These are phyloP conservation scores for Thermothielavioides terrestris DNA, from an alignment of 495 filamentous ascomycete genomes.

Conservation along the genomic window DNA sequence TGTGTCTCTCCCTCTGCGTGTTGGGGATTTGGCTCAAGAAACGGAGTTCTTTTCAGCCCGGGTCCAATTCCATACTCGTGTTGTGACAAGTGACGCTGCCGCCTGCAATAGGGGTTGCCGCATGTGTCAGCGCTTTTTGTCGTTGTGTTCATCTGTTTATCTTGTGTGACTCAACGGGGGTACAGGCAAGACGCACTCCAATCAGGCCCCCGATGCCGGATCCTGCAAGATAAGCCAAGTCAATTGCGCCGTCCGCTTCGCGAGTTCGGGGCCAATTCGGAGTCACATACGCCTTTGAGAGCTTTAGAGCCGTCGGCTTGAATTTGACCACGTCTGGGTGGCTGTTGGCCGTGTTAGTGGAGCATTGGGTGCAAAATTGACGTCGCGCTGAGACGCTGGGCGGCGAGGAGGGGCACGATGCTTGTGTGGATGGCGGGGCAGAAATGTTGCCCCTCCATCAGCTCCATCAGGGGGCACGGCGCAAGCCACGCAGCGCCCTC, in stretches of 20 bases:
- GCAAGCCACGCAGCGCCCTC: background rate
- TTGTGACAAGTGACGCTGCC: constrained; percentile 82
- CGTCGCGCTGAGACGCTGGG: background rate
- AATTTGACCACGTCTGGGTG: constrained; percentile 94
- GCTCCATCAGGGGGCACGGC: constrained; percentile 6
- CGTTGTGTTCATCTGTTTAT: background rate
- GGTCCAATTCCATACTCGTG: constrained; percentile 55
- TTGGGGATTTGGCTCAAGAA: too few species aligned
- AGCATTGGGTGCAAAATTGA: background rate
- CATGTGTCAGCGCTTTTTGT: constrained; percentile 19
- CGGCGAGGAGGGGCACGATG: constrained; percentile 4
- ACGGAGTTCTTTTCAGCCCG: background rate
- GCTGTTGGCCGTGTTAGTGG: constrained; percentile 40
- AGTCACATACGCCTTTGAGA: constrained; percentile 80
- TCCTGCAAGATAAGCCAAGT: constrained; percentile 46
- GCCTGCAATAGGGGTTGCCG: constrained; percentile 45
- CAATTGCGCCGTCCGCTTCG: constrained; percentile 27
- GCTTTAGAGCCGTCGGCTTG: constrained; percentile 90
- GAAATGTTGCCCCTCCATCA: constrained; percentile 28
- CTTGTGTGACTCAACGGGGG: constrained; percentile 17
- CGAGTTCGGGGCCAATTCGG: constrained; percentile 5
- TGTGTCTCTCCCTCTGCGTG: background rate
- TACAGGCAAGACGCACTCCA: constrained; percentile 66
- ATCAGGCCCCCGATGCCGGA: constrained; percentile 94
- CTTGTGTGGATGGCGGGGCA: constrained; percentile 22